Evolutionary conservation across 2,329 filamentous ascomycete species (phyloP).

Genomic region (Aspergillus sp.): DNA sequence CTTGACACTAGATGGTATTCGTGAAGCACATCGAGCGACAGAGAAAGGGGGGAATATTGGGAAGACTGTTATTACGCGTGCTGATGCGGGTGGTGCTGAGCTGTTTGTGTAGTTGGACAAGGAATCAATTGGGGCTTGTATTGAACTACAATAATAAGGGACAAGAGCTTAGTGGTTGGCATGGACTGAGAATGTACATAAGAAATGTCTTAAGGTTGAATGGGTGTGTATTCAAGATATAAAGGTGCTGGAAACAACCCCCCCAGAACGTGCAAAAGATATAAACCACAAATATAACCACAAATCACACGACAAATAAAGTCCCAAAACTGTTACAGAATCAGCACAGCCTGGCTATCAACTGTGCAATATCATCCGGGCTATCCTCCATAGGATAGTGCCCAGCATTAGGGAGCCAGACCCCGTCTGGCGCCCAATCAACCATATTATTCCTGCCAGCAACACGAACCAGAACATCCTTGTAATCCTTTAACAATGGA

Average conservation of each 20-base stretch:
- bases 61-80: neutral
- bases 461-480: neutral
- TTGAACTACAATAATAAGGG: no score
- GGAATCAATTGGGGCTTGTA: no score
- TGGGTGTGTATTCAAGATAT: no score
- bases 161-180: no score
- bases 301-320: neutral
- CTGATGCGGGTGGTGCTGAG: neutral
- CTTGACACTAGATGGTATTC: constrained; percentile 38
- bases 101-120: neutral
- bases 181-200: no score
- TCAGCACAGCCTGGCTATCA: neutral
- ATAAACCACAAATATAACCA: neutral
- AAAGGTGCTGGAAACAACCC: no score
- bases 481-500: neutral
- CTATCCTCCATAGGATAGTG: neutral
- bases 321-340: neutral
- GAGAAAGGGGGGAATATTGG: constrained; percentile 37
- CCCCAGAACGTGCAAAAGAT: neutral
- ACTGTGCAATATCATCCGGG: neutral
- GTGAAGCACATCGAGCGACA: constrained; percentile 40
- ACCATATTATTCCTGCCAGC: neutral
- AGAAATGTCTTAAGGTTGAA: no score
- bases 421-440: neutral
- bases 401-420: neutral